Evolutionary conservation across 768 basidiomycete genomes (phyloP), one percentile per base, ranked within the genome.

Genomic region (Agaricus subrufescens): DNA sequence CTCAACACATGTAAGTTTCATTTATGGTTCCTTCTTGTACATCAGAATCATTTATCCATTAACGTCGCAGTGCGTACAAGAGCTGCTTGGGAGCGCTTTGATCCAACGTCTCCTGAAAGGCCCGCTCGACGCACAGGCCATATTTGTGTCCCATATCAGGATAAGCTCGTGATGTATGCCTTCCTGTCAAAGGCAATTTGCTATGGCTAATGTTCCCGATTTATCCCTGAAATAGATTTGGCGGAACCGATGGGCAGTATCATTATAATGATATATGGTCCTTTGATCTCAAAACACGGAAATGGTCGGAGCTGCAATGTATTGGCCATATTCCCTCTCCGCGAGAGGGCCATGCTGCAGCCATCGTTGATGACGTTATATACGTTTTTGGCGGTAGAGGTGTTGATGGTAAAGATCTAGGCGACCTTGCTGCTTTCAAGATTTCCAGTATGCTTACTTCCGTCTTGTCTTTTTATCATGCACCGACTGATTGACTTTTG

Each of bases 191-290:
- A 56, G 58, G n/a, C 14, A 19, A 14, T 45, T 46, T 29, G 11
- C 51, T 54, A 38, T 56, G 58, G 58, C 15, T 58, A 43, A 64
- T 44, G 31, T 46, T 8, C 58, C 60, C 63, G 15, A 50, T 55
- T 59, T 59, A 11, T 34, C 34, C 11, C 11, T 34, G 19, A 4
- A 34, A 34, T 34, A 95, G 91, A 49, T 98, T 99, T 63, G 97
- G 97, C 31, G 97, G 97, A 46, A 99, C 97, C 11, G 97, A 99
- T 66, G 95, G 95, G n/a, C 85, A 88, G 67, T 98, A 89, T 71
- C 97, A 98, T 67, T 99, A 99, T 74, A 99, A 98, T 69, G 97
- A 99, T 67, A 98, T 94, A 6, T 99, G 97, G 97, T 79, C 86
- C 1, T 98, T 91, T 70, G 93, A 96, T 68, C 74, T 94, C 50